Evolutionary conservation across 1,284 basidiomycete species (phyloP), one percentile per base, ranked within the genome.

Genomic region (Boletellus dicymbophilus): DNA sequence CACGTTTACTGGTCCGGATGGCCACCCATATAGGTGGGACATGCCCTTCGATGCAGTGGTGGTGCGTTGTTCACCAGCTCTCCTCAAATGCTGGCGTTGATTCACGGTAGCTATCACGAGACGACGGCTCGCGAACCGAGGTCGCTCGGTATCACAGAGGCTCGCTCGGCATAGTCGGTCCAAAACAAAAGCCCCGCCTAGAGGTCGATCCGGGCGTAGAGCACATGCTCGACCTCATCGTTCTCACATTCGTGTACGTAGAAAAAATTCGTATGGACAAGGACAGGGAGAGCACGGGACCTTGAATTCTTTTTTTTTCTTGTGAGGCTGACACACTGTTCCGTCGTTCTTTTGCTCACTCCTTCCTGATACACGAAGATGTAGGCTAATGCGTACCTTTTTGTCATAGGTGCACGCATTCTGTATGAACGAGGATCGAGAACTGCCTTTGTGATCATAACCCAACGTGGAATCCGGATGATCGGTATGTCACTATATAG

Each of bases 171-270:
- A 55, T 67, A 33, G 42, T 57, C 9, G 61, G 61, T 21, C 49
- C 53, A 7, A 59, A 54, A 28, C 56, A 54, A 37, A 58, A 53
- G 5, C 55, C 72, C 1, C 59, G 50, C 23, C 58, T 77, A 1
- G 67, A 72, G 40, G 55, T 76, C 13, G 57, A 63, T 45, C 58
- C 65, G 7, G 51, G 51, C 7, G 67, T 67, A 15, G 62, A 68
- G 46, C 62, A 68, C 21, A 74, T 75, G 52, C 48, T 72, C 12
- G 69, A 75, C 49, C 48, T 66, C 26, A 63, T 77, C n/a, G 39
- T 75, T 6, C 54, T 76, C 27, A 76, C 75, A 0, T 76, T 76
- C 42, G 62, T 75, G 26, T 76, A 71, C 42, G 60, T 72, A 16
- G 71, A 74, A 49, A 70, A 71, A 50, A 37, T 68, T 12, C 69